Evolutionary conservation across 148 eudicot genomes (phyloP), one percentile per base, ranked within the genome.

Genomic region (Rhododendron molle): DNA sequence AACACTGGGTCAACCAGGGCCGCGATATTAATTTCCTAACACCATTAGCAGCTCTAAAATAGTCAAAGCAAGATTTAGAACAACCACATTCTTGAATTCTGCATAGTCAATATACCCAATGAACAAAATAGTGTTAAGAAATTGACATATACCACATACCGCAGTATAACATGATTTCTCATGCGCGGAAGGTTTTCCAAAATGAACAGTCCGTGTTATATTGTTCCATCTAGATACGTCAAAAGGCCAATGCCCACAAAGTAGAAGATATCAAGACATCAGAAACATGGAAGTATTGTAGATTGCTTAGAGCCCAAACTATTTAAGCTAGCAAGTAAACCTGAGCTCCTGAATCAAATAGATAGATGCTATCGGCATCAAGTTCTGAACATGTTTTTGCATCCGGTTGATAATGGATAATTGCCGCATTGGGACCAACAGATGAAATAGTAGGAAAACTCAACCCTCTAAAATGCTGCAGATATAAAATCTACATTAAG

Each of bases 381-480:
- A 97, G 90, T 89, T 97, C 99, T n/a, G 97, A 90, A 90, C 98
- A 95, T 38, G 94, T 91, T 89, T 97, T 73, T n/a, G 92, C 91
- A 58, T 92, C 89, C 38, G 99, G 98, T 43, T 56, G 76, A 89
- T 97, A 97, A 88, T 95, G 99, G 82, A 94, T 94, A 23, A 97
- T 91, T 65, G 99, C 99, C 12, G 95, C 99, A 93, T 97, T 94
- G 83, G 98, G 87, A 84, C 99, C 98, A 85, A 95, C 98, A 7
- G 99, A 95, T 81, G 99, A 97, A 85, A 95, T 95, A 34, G 99
- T 97, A 26, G 96, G 98, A 87, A 95, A 97, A 89, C 99, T 95
- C 89, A 97, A 88, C 81, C 99, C 99, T 91, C 86, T 93, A 89
- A 94, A 97, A 84, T 93, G 94, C 99, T 97, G 93, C 90, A 83